Evolutionary conservation across 345 rosid genomes (phyloP).

Genomic region (Cochlearia excelsa): DNA sequence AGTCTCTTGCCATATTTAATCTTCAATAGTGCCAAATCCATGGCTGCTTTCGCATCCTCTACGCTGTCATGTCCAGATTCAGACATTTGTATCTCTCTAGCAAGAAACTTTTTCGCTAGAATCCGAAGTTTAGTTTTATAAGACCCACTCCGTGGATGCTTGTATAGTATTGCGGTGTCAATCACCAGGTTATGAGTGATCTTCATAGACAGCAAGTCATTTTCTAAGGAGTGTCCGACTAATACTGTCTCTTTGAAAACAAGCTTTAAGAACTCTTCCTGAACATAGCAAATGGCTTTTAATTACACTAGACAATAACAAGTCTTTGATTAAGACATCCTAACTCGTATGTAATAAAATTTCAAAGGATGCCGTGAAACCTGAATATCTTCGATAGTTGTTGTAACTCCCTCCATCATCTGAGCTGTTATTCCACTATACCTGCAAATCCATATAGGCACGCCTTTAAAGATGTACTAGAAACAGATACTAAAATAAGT

Average conservation of each 20-base stretch:
- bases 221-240: constrained; percentile 96
- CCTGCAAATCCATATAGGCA: constrained; percentile 42
- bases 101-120: constrained; percentile 76
- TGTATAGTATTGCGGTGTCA: constrained; percentile 87
- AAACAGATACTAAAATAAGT: constrained; percentile 5
- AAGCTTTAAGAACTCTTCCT: constrained; percentile 78
- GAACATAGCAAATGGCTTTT: constrained; percentile 38
- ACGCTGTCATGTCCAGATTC: constrained; percentile 78
- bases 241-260: constrained; percentile 80
- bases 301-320: constrained; percentile 21
- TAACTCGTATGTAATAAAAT: constrained; percentile 4
- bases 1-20: constrained; percentile 64
- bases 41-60: constrained; percentile 91
- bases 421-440: constrained; percentile 85
- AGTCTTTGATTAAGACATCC: constrained; percentile 4
- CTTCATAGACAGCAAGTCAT: constrained; percentile 81
- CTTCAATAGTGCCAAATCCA: constrained; percentile 85
- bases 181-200: constrained; percentile 79
- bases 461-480: constrained; percentile 2
- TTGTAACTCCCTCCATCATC: constrained; percentile 78
- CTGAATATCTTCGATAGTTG: constrained; percentile 82
- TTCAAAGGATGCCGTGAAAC: constrained; percentile 33
- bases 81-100: constrained; percentile 76
- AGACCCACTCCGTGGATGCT: constrained; percentile 73
- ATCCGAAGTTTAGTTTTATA: constrained; percentile 79